Evolutionary conservation across 805 yeast genomes (phyloP).

Genomic region (Pichia nanzhaoensis): DNA sequence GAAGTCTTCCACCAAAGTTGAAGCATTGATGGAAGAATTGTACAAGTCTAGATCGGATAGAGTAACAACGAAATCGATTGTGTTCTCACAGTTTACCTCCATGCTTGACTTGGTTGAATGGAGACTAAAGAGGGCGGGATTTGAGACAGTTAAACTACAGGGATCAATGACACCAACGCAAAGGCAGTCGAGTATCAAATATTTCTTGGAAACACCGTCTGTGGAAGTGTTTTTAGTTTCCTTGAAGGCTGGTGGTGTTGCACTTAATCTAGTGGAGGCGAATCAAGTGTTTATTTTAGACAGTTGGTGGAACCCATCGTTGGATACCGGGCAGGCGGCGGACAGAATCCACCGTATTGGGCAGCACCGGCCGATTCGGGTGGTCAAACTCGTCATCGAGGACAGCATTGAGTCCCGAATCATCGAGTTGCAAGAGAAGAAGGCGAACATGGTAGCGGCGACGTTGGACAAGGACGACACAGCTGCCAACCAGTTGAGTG

Average conservation of each 20-base stretch:
- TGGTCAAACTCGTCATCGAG: slow-evolving; percentile 88
- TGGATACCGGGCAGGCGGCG: slow-evolving; percentile 92
- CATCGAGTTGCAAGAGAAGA: slow-evolving; percentile 92
- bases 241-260: slow-evolving; percentile 98
- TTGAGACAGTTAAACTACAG: slow-evolving; percentile 86
- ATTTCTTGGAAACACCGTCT: slow-evolving; percentile 86
- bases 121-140: slow-evolving; percentile 92
- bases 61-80: slow-evolving; percentile 90
- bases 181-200: slow-evolving; percentile 82
- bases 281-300: slow-evolving; percentile 93
- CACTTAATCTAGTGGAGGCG: slow-evolving; percentile 92
- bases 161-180: slow-evolving; percentile 97
- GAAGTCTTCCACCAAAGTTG: slow-evolving; percentile 94
- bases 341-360: slow-evolving; percentile 98
- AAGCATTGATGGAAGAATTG: slow-evolving; percentile 89
- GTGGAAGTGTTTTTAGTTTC: slow-evolving; percentile 95
- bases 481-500: slow-evolving; percentile 82
- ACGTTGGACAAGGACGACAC: slow-evolving; percentile 89
- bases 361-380: slow-evolving; percentile 88
- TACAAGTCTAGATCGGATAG: slow-evolving; percentile 80
- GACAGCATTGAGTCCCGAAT: slow-evolving; percentile 96
- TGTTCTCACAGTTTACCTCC: slow-evolving; percentile 82
- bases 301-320: slow-evolving; percentile 99
- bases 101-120: slow-evolving; percentile 96
- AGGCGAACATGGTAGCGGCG: slow-evolving; percentile 97